Conservation (phyloP, 1,284 basidiomycete species). For the Malassezia sp. region DNA sequence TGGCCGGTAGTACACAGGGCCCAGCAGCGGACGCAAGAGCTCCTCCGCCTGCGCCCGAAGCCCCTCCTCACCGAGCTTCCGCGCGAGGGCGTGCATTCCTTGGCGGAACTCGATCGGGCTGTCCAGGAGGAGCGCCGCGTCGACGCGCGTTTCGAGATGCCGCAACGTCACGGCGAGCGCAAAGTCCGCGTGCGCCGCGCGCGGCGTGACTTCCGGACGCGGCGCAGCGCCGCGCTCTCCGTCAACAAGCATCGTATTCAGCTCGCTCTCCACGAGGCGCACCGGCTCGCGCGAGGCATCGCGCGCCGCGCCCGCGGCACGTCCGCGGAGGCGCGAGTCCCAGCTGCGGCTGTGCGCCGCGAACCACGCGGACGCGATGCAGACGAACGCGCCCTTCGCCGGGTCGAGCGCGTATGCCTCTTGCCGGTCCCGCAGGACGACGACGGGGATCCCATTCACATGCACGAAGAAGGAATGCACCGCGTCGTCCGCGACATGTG, state of each 20-base stretch:
- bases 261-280: conserved; percentile 30
- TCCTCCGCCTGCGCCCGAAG: conserved; percentile 40
- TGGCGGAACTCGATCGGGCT: conserved; percentile 35
- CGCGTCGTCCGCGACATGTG: conserved; percentile 25
- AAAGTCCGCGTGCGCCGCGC: conserved; percentile 19
- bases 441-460: conserved; percentile 48
- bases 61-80: conserved; percentile 35
- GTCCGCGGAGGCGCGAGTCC: conserved; percentile 30
- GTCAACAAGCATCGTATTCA: conserved; percentile 28
- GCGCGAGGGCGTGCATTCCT: conserved; percentile 28
- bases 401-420: conserved; percentile 35
- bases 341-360: conserved; percentile 33
- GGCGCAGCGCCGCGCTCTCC: not conserved
- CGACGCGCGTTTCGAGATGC: conserved; percentile 39
- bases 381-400: conserved; percentile 25
- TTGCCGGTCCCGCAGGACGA: conserved; percentile 24
- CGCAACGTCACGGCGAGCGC: conserved; percentile 27
- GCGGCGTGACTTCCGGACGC: not conserved
- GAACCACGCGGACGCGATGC: conserved; percentile 31
- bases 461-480: conserved; percentile 27
- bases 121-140: conserved; percentile 35
- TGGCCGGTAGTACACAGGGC: conserved; percentile 37
- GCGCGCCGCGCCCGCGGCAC: too few relatives aligned
- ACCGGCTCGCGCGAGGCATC: conserved; percentile 32
- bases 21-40: conserved; percentile 33